phyloP scores from a whole-genome alignment of 169 alveolate genomes.

The Cryptosporidium meleagridis region DNA sequence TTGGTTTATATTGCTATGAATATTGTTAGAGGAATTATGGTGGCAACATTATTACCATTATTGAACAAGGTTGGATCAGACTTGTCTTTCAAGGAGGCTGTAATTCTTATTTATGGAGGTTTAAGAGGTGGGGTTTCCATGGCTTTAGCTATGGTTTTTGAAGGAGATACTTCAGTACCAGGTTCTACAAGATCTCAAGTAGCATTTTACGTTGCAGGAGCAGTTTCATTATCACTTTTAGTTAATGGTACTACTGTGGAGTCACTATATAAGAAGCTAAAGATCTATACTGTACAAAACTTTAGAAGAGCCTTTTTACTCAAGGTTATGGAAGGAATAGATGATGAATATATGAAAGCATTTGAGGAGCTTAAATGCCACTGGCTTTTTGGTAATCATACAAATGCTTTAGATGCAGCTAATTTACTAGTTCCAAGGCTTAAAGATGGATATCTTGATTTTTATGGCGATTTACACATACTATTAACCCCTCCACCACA shows the following conservation, averaged over 20 bases:
- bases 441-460: slow-evolving; percentile 62
- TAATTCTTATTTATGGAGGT: slow-evolving; percentile 92
- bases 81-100: slow-evolving; percentile 72
- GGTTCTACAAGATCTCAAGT: slow-evolving; percentile 82
- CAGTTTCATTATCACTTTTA: slow-evolving; percentile 88
- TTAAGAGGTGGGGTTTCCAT: slow-evolving; percentile 92
- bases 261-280: slow-evolving; percentile 83
- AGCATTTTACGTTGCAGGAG: slow-evolving; percentile 91
- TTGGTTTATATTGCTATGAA: slow-evolving; percentile 77
- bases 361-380: slow-evolving; percentile 71
- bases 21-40: slow-evolving; percentile 72
- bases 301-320: slow-evolving; percentile 86
- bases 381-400: slow-evolving; percentile 67
- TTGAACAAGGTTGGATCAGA: slow-evolving; percentile 77
- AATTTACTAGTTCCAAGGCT: slow-evolving; percentile 56
- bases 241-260: slow-evolving; percentile 92
- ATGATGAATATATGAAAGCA: slow-evolving; percentile 70
- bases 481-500: slow-evolving; percentile 73
- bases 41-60: slow-evolving; percentile 70
- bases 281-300: slow-evolving; percentile 89
- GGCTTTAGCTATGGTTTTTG: slow-evolving; percentile 90
- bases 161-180: slow-evolving; percentile 84
- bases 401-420: slow-evolving; percentile 72
- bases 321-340: slow-evolving; percentile 85
- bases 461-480: slow-evolving; percentile 67